These are phyloP conservation scores for Coniosporium tulheliwenetii DNA, from an alignment of 2,329 filamentous ascomycete genomes.

Conservation along the genomic window DNA sequence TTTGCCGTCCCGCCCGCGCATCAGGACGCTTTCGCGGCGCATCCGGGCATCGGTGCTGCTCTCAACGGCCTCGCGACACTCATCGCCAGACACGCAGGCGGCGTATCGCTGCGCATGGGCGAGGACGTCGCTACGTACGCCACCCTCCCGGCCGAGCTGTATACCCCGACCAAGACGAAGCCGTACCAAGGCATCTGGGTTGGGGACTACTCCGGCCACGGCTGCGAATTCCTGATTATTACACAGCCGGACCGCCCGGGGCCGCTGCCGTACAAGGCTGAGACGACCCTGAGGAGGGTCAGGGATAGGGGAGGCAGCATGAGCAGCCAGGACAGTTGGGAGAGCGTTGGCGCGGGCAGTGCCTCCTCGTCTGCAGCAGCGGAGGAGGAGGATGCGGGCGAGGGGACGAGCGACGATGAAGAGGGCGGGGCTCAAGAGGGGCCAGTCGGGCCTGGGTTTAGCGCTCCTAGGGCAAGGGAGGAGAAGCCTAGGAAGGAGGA, in stretches of 20 bases:
- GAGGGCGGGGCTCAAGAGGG: constrained; percentile 14
- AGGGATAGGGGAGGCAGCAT: constrained; percentile 10
- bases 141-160: constrained; percentile 58
- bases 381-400: not conserved
- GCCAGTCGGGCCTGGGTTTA: constrained; percentile 16
- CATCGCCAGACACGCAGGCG: constrained; percentile 3
- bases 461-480: constrained; percentile 19
- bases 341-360: constrained; percentile 2
- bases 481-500: constrained; percentile 12
- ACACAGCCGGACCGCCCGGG: constrained; percentile 49
- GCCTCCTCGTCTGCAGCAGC: not conserved
- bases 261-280: constrained; percentile 21
- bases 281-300: constrained; percentile 6
- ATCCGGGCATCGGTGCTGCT: constrained; percentile 5
- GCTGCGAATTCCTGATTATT: constrained; percentile 75
- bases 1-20: too few species aligned
- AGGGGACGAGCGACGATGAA: constrained; percentile 17
- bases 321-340: constrained; percentile 15
- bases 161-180: constrained; percentile 64
- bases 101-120: constrained; percentile 22
- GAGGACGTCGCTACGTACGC: constrained; percentile 47
- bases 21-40: too few species aligned
- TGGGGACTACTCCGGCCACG: constrained; percentile 77
- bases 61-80: too few species aligned
- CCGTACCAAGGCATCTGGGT: constrained; percentile 87